These are phyloP conservation scores for Strobilomyces dryophilus DNA, from an alignment of 768 basidiomycete genomes.

Conservation along the genomic window DNA sequence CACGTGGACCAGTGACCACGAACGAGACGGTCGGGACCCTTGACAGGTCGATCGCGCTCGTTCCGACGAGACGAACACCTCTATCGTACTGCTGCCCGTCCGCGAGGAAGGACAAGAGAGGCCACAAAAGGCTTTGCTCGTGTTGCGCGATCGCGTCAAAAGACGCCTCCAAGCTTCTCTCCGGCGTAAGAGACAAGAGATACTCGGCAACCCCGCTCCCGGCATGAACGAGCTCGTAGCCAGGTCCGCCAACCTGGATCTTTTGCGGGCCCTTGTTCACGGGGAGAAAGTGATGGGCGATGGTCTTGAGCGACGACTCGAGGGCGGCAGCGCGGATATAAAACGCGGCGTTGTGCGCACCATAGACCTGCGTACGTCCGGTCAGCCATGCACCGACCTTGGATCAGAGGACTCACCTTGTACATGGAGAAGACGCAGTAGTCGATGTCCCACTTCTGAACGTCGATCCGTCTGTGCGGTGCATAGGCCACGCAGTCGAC, in stretches of 20 bases:
- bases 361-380: slow-evolving; percentile 53
- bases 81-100: slow-evolving; percentile 44
- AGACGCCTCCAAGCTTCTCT: slow-evolving; percentile 42
- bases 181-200: slow-evolving; percentile 54
- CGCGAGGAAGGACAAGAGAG: slow-evolving; percentile 53
- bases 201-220: slow-evolving; percentile 33
- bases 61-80: slow-evolving; percentile 68
- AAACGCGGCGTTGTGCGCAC: slow-evolving; percentile 63
- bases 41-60: slow-evolving; percentile 37
- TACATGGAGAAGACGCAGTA: slow-evolving; percentile 70
- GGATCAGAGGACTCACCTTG: slow-evolving; percentile 45
- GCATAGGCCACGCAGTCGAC: slow-evolving; percentile 81
- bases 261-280: slow-evolving; percentile 48
- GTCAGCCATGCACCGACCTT: background rate
- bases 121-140: slow-evolving; percentile 37
- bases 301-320: slow-evolving; percentile 47
- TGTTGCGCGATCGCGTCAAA: slow-evolving; percentile 45
- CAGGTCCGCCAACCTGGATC: slow-evolving; percentile 69
- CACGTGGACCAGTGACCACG: slow-evolving; percentile 55
- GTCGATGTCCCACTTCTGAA: slow-evolving; percentile 74
- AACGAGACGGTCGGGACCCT: slow-evolving; percentile 72
- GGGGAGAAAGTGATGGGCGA: slow-evolving; percentile 69
- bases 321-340: slow-evolving; percentile 46
- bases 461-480: slow-evolving; percentile 68
- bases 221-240: slow-evolving; percentile 56